phyloP scores from a whole-genome alignment of 805 yeast genomes.

The Huiozyma sinensis region DNA sequence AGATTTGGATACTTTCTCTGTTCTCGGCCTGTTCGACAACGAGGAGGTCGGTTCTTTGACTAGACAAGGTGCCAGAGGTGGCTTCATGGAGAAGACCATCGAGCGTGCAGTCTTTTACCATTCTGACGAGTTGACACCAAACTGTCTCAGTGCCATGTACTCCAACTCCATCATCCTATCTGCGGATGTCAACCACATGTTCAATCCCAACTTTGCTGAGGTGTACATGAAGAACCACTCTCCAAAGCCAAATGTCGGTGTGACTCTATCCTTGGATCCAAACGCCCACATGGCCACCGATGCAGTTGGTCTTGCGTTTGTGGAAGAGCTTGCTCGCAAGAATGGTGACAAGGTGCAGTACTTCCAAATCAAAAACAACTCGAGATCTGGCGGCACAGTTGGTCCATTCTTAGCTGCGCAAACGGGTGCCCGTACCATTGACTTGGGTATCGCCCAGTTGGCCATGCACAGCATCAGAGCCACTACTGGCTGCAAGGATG shows the following conservation, averaged over 20 bases:
- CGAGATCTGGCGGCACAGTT: constrained; percentile 81
- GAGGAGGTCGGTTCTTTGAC: constrained; percentile 79
- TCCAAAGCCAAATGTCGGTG: constrained; percentile 71
- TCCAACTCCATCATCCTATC: constrained; percentile 74
- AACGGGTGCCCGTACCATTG: constrained; percentile 69
- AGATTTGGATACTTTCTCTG: constrained; percentile 34
- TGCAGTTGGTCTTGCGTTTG: constrained; percentile 56
- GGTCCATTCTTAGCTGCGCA: constrained; percentile 60
- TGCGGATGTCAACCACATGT: constrained; percentile 76
- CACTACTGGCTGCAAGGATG: constrained; percentile 65
- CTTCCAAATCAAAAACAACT: constrained; percentile 79
- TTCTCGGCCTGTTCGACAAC: constrained; percentile 62
- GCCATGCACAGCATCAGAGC: constrained; percentile 86
- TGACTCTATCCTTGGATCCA: constrained; percentile 61
- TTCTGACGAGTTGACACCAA: constrained; percentile 3
- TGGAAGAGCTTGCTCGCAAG: constrained; percentile 55
- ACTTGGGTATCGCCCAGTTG: constrained; percentile 72
- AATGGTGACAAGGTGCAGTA: constrained; percentile 62
- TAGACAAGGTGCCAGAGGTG: constrained; percentile 77
- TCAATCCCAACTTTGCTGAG: constrained; percentile 64
- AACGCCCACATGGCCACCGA: constrained; percentile 82
- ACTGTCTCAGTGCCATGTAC: constrained; percentile 32
- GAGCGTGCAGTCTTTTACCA: constrained; percentile 39
- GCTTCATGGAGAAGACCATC: constrained; percentile 54
- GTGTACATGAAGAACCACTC: constrained; percentile 69